phyloP scores from a whole-genome alignment of 495 filamentous ascomycete genomes.

The Bombardia bombarda region DNA sequence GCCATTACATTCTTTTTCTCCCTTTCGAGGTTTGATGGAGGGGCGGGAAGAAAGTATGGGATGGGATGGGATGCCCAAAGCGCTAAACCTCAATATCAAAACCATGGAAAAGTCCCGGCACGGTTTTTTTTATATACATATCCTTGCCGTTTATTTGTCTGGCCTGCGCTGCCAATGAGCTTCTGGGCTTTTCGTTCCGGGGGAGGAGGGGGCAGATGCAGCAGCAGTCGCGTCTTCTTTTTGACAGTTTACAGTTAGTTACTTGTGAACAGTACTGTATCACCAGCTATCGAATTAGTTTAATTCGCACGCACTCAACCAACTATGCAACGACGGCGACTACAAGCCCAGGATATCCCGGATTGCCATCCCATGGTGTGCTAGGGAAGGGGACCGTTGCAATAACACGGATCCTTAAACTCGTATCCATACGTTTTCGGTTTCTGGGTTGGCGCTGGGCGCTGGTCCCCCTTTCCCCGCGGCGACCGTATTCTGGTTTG shows the following conservation, averaged over 20 bases:
- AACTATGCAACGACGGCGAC: neutral
- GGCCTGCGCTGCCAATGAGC: no score
- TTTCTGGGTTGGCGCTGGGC: neutral
- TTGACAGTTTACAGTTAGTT: no score
- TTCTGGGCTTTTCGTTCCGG: no score
- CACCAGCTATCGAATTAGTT: no score
- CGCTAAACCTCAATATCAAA: neutral
- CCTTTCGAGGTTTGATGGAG: neutral
- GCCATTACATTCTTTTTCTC: neutral
- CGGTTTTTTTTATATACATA: neutral
- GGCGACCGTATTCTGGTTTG: neutral
- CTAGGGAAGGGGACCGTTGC: neutral
- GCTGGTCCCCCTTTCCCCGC: neutral
- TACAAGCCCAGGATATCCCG: neutral
- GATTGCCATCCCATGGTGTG: no score
- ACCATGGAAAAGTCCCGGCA: neutral
- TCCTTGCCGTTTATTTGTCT: no score
- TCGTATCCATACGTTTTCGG: neutral
- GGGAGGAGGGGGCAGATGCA: no score
- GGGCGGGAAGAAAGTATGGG: no score
- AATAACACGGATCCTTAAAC: neutral
- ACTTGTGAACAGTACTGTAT: no score
- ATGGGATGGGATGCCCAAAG: neutral
- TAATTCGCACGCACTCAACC: no score
- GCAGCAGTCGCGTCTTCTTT: no score